A percentile compares a stretch with the other conserved stretches of the same genome.
These are phyloP conservation scores for Phoma herbarum DNA, from an alignment of 2,329 filamentous ascomycete genomes.

Conservation along the genomic window DNA sequence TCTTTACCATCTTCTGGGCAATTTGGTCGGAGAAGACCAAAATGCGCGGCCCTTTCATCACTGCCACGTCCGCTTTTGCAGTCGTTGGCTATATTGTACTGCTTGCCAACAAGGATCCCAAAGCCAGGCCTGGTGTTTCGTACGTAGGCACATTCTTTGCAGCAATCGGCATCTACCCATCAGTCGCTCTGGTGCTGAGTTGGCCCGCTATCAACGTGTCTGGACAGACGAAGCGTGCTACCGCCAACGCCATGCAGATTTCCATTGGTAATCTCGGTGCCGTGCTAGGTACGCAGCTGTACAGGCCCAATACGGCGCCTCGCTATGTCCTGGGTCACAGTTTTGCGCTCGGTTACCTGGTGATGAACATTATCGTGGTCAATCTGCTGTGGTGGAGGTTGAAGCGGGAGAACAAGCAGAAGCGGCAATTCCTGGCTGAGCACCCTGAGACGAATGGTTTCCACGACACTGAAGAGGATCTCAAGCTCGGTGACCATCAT, in stretches of 20 bases:
- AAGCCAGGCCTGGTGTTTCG: constrained; percentile 46
- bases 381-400: constrained; percentile 42
- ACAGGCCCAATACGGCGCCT: constrained; percentile 46
- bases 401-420: constrained; percentile 44
- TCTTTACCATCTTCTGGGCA: constrained; percentile 50
- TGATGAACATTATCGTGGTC: constrained; percentile 46
- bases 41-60: constrained; percentile 49
- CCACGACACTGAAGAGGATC: constrained; percentile 44
- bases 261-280: constrained; percentile 59
- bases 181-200: constrained; percentile 53
- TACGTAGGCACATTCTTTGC: constrained; percentile 52
- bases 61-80: constrained; percentile 41
- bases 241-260: constrained; percentile 60
- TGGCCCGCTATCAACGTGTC: constrained; percentile 64
- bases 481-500: constrained; percentile 46
- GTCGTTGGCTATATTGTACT: constrained; percentile 53
- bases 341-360: constrained; percentile 48
- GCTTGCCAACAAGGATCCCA: constrained; percentile 45
- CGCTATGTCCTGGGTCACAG: constrained; percentile 49
- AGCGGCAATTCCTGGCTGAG: constrained; percentile 34
- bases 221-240: constrained; percentile 62
- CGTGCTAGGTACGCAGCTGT: constrained; percentile 52
- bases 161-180: constrained; percentile 52
- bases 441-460: constrained; percentile 41
- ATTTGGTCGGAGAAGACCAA: constrained; percentile 44